Evolutionary conservation across 768 basidiomycete species (phyloP).

Genomic region (Russula dissimulans): DNA sequence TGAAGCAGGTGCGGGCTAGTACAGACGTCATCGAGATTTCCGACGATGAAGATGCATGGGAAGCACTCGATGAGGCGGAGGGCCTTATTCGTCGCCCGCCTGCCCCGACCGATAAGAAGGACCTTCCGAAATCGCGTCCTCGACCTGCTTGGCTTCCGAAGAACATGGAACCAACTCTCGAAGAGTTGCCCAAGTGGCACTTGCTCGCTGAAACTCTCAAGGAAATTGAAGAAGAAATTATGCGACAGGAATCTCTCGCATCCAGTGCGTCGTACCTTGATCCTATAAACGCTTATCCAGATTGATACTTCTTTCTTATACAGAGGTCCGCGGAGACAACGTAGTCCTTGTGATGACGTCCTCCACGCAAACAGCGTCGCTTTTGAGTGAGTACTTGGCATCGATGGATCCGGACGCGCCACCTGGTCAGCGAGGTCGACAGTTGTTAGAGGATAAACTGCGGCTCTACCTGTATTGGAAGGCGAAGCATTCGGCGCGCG

Average conservation of each 20-base stretch:
- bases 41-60: conserved; percentile 70
- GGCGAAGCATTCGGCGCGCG: conserved; percentile 34
- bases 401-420: conserved; percentile 48
- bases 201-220: conserved; percentile 75
- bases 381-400: conserved; percentile 74
- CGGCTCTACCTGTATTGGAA: conserved; percentile 78
- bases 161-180: conserved; percentile 76
- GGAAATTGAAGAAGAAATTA: conserved; percentile 84
- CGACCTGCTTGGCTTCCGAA: conserved; percentile 60
- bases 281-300: neutral
- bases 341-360: conserved; percentile 83
- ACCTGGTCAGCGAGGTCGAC: conserved; percentile 53
- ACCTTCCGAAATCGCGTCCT: conserved; percentile 20
- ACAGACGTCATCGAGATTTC: conserved; percentile 31
- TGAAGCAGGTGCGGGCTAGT: conserved; percentile 22
- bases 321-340: conserved; percentile 49
- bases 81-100: conserved; percentile 22
- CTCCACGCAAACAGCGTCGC: conserved; percentile 62
- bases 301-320: neutral
- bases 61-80: conserved; percentile 55
- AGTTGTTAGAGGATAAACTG: conserved; percentile 75
- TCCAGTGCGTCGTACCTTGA: conserved; percentile 18
- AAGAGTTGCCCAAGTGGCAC: conserved; percentile 94
- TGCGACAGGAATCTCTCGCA: conserved; percentile 42
- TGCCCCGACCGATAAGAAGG: conserved; percentile 10